Evolutionary conservation across 345 rosid species (phyloP).

Genomic region (Psidium guajava): DNA sequence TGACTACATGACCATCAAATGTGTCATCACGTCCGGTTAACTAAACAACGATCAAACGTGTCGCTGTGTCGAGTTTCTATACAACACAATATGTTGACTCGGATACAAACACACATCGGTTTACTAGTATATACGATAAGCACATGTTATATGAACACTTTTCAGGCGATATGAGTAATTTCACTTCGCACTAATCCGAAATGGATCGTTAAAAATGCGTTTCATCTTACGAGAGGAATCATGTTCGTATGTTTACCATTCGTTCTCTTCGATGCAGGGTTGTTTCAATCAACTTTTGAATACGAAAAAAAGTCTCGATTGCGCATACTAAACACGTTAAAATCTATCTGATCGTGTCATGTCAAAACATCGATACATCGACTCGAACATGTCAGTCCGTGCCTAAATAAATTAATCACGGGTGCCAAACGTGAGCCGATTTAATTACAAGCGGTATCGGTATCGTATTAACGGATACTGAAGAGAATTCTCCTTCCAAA

Average conservation of each 20-base stretch:
- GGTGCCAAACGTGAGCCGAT: background rate
- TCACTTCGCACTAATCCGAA: background rate
- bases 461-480: background rate
- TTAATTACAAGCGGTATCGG: background rate
- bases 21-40: accelerated
- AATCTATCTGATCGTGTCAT: background rate
- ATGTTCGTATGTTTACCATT: background rate
- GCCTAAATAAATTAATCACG: background rate
- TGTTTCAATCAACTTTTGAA: background rate
- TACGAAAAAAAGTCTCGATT: background rate
- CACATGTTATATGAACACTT: background rate
- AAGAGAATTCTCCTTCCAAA: background rate
- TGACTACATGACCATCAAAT: background rate
- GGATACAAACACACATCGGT: no score
- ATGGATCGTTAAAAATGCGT: background rate
- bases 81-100: background rate
- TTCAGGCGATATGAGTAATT: accelerated
- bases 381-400: background rate
- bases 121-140: accelerated
- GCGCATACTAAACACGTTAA: background rate
- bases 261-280: background rate
- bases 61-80: accelerated
- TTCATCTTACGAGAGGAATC: background rate
- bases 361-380: background rate
- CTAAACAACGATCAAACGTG: background rate